Evolutionary conservation across 1,284 basidiomycete species (phyloP).

Genomic region (Cryptococcus hybrid): DNA sequence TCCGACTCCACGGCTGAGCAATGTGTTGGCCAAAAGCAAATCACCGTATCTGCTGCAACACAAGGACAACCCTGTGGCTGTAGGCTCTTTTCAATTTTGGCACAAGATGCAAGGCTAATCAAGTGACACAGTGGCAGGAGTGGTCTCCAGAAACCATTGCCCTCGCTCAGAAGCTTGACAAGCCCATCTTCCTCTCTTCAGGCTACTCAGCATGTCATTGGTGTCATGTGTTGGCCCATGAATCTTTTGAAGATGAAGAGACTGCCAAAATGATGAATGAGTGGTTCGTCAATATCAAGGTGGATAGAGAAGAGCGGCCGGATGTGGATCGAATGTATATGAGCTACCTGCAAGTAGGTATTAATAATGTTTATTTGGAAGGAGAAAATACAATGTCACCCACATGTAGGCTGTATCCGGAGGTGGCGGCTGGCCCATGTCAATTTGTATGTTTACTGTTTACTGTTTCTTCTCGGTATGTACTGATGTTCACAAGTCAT

Average conservation of each 20-base stretch:
- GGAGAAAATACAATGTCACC: background rate
- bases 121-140: slow-evolving; percentile 51
- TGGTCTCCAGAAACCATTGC: slow-evolving; percentile 52
- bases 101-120: background rate
- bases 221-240: slow-evolving; percentile 47
- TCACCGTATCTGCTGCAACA: slow-evolving; percentile 55
- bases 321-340: slow-evolving; percentile 56
- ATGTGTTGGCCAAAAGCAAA: slow-evolving; percentile 50
- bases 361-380: background rate
- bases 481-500: slow-evolving; percentile 35
- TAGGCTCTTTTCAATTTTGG: slow-evolving; percentile 2
- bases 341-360: slow-evolving; percentile 50
- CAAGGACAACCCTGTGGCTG: slow-evolving; percentile 51
- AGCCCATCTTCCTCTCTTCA: slow-evolving; percentile 54
- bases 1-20: slow-evolving; percentile 15
- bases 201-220: slow-evolving; percentile 53
- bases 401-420: slow-evolving; percentile 46
- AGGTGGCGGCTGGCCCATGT: slow-evolving; percentile 55
- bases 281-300: slow-evolving; percentile 54
- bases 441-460: slow-evolving; percentile 31
- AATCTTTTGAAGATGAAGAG: slow-evolving; percentile 52
- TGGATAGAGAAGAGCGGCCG: slow-evolving; percentile 54
- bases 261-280: slow-evolving; percentile 54
- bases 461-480: background rate
- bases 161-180: slow-evolving; percentile 48